Evolutionary conservation across 257 asterid species (phyloP), one percentile per base, ranked within the genome.

Genomic region (Plectranthus barbatus): DNA sequence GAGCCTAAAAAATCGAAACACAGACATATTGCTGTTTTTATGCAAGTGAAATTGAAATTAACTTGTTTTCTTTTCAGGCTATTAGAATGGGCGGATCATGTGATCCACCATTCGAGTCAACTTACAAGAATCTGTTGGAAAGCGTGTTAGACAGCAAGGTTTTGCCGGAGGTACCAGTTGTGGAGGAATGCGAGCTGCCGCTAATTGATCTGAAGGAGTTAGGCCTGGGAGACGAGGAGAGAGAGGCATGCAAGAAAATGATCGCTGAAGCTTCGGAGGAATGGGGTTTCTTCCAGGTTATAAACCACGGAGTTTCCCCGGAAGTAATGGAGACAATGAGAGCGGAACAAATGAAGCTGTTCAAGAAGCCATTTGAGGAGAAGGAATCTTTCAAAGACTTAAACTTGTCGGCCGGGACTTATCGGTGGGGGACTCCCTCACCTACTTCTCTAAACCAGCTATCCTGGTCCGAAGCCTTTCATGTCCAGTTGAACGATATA

Each of bases 391-490:
- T n/a, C n/a, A 34, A 4, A 21, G 86, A 72, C 14, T 67, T 68
- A 39, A 74, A 78, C 6, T 82, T 89, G 77, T 76, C 95, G 18
- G 76, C 77, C 21, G 96, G 97, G 34, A 83, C 94, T 57, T 92
- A 92, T 57, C 86, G 95, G 5, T 92, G 95, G 95, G 97, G 99
- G 13, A 80, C 95, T 5, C 97, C 99, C 7, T 72, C 90, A 0
- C 95, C 96, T 0, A 86, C 91, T 31, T 76, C 83, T 59, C 47
- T 89, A 42, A 47, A 69, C 21, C 95, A 92, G 69, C 49, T 92
- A 13, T 80, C 99, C 6, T 92, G 99, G 97, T 89, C 95, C 0
- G 99, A 92, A 49, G 95, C 99, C 19, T 92, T 86, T 64, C 99
- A 92, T n/a, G 91, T 92, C 0, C 80, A 90, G 48, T 62, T 92